Percentiles rank a stretch among this genome's conserved stretches.
Evolutionary conservation across 148 eudicot genomes (phyloP).

Genomic region (Rhododendron griersonianum): DNA sequence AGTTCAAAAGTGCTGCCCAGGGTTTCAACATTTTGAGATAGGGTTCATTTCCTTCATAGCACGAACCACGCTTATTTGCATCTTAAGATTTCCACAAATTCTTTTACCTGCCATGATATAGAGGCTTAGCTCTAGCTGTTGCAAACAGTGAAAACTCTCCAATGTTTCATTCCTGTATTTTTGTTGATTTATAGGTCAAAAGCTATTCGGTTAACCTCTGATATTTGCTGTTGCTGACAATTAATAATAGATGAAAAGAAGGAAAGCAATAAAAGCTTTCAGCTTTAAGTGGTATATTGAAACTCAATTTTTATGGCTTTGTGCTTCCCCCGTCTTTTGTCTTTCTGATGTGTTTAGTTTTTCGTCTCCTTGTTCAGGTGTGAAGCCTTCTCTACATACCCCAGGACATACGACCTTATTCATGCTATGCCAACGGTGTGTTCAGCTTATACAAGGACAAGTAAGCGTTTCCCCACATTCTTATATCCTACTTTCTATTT

Average conservation of each 20-base stretch:
- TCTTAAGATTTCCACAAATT: neutral
- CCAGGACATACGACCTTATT: conserved; percentile 48
- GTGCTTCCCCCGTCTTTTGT: neutral
- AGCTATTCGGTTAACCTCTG: neutral
- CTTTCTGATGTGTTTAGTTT: neutral
- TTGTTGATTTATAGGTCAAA: neutral
- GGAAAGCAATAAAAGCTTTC: neutral
- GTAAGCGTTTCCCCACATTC: conserved; percentile 20
- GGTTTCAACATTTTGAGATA: neutral
- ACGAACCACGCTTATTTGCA: neutral
- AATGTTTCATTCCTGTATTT: neutral
- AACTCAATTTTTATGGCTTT: neutral
- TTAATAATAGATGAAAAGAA: neutral
- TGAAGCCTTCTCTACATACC: conserved; percentile 56
- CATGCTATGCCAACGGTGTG: conserved; percentile 32
- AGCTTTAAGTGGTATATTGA: neutral
- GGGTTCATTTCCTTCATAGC: conserved; percentile 3
- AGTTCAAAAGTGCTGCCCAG: neutral
- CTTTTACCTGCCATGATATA: neutral
- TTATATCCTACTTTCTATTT: neutral
- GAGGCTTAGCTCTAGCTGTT: neutral
- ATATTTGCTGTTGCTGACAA: neutral
- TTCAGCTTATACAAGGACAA: conserved; percentile 47
- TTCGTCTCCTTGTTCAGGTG: conserved; percentile 31
- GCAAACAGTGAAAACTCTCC: neutral